Conservation (phyloP, 208 protist genomes). For the Trypanosoma cruzi region DNA sequence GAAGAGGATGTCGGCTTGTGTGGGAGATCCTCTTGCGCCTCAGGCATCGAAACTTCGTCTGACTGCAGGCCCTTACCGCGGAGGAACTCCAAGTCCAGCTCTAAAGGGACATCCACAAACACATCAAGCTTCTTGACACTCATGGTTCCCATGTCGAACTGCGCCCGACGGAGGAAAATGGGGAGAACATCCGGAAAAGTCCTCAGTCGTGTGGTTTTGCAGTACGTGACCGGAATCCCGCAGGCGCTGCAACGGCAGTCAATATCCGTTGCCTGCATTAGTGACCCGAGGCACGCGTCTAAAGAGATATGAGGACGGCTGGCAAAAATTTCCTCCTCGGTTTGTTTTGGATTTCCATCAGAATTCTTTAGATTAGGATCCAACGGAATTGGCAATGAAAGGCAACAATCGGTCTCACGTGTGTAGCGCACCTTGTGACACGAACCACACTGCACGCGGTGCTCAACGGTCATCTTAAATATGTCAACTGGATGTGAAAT, state of each 20-base stretch:
- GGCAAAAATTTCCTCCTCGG: slow-evolving; percentile 59
- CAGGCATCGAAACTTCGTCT: slow-evolving; percentile 70
- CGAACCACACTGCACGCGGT: slow-evolving; percentile 86
- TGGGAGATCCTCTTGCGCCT: slow-evolving; percentile 10
- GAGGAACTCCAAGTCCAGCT: slow-evolving; percentile 59
- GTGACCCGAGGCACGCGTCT: slow-evolving; percentile 56
- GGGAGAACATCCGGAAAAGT: slow-evolving; percentile 90
- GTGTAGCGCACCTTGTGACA: slow-evolving; percentile 92
- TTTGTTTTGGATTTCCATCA: slow-evolving; percentile 23
- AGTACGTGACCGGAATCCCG: slow-evolving; percentile 45
- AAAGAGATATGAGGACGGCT: slow-evolving; percentile 61
- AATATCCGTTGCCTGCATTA: slow-evolving; percentile 38
- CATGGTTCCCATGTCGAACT: slow-evolving; percentile 73
- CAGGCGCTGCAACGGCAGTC: slow-evolving; percentile 79
- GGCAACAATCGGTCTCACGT: slow-evolving; percentile 73
- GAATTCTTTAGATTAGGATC: slow-evolving; percentile 43
- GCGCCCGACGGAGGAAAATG: slow-evolving; percentile 77
- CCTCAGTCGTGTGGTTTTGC: slow-evolving; percentile 49
- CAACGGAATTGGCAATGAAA: slow-evolving; percentile 90
- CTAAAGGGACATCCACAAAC: slow-evolving; percentile 82
- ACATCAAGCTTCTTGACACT: slow-evolving; percentile 88
- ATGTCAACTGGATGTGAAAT: slow-evolving; percentile 40
- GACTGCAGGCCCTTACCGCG: slow-evolving; percentile 56
- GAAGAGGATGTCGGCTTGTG: slow-evolving; percentile 9
- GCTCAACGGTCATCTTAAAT: slow-evolving; percentile 88